Conservation (phyloP, 306 rosid species). For the Macrotyloma uniflorum region DNA sequence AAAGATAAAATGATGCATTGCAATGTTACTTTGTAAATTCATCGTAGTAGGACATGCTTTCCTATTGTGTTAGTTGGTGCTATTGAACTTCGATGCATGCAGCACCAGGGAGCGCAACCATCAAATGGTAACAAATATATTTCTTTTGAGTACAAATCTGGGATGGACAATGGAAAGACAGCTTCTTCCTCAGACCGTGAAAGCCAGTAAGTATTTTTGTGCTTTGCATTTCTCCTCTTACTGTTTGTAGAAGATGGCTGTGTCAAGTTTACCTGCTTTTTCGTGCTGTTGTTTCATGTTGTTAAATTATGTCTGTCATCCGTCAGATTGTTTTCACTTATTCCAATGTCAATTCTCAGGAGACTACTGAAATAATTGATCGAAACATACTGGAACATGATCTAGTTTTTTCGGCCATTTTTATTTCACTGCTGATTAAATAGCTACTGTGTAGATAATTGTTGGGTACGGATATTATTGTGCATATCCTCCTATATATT, state of each 20-base stretch:
- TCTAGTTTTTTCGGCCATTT: slow-evolving; percentile 27
- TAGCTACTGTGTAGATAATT: slow-evolving; percentile 16
- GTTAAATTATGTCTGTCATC: slow-evolving; percentile 24
- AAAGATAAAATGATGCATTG: slow-evolving; percentile 16
- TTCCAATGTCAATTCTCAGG: slow-evolving; percentile 30
- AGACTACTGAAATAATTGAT: slow-evolving; percentile 33
- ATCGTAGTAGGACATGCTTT: slow-evolving; percentile 29
- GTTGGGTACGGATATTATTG: slow-evolving; percentile 4
- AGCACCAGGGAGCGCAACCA: slow-evolving; percentile 96
- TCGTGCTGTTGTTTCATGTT: slow-evolving; percentile 24
- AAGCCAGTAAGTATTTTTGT: slow-evolving; percentile 80
- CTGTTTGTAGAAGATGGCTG: slow-evolving; percentile 25
- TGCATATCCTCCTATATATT: slow-evolving; percentile 21
- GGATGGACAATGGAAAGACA: slow-evolving; percentile 97
- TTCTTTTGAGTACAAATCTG: slow-evolving; percentile 96
- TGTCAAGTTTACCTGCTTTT: not conserved
- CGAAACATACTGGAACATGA: slow-evolving; percentile 5
- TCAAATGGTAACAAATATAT: slow-evolving; percentile 90
- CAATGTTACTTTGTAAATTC: slow-evolving; percentile 23
- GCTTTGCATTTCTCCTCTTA: slow-evolving; percentile 20
- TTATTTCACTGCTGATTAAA: slow-evolving; percentile 18
- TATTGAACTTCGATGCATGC: slow-evolving; percentile 44
- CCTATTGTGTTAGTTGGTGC: slow-evolving; percentile 29
- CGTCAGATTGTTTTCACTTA: slow-evolving; percentile 33
- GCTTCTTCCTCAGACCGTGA: slow-evolving; percentile 96